Conservation (phyloP, 1,284 basidiomycete species). For the Cerrena zonata region DNA sequence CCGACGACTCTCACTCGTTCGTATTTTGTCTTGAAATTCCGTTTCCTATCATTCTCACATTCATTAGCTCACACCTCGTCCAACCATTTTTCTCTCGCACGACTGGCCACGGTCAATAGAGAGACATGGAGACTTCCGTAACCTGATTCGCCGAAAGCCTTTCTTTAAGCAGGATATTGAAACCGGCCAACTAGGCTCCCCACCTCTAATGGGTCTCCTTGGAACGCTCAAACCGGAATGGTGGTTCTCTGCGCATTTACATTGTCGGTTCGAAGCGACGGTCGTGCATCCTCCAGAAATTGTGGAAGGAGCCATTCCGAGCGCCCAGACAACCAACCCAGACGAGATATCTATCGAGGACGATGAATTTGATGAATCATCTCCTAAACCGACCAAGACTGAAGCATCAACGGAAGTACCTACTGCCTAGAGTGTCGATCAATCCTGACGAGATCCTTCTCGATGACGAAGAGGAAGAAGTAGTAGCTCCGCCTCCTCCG, state of each 20-base stretch:
- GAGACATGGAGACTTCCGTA: constrained; percentile 67
- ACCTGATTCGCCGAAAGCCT: constrained; percentile 72
- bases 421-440: not conserved
- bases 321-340: constrained; percentile 38
- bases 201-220: constrained; percentile 80
- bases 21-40: constrained; percentile 26
- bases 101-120: constrained; percentile 94
- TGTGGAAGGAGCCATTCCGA: not conserved
- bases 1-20: constrained; percentile 72
- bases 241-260: constrained; percentile 96
- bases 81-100: constrained; percentile 84
- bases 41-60: constrained; percentile 5
- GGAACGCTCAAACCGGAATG: constrained; percentile 72
- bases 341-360: constrained; percentile 66
- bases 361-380: constrained; percentile 33
- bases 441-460: constrained; percentile 42
- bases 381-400: too few species aligned
- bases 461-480: constrained; percentile 30
- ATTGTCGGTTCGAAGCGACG: constrained; percentile 75
- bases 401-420: not conserved
- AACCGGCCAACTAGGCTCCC: constrained; percentile 76
- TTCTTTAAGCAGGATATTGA: constrained; percentile 77
- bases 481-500: constrained; percentile 8
- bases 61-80: constrained; percentile 22
- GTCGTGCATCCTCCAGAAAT: constrained; percentile 45